Evolutionary conservation across 352 stramenopile species (phyloP), one percentile per base, ranked within the genome.

Genomic region (Pythium myriotylum): DNA sequence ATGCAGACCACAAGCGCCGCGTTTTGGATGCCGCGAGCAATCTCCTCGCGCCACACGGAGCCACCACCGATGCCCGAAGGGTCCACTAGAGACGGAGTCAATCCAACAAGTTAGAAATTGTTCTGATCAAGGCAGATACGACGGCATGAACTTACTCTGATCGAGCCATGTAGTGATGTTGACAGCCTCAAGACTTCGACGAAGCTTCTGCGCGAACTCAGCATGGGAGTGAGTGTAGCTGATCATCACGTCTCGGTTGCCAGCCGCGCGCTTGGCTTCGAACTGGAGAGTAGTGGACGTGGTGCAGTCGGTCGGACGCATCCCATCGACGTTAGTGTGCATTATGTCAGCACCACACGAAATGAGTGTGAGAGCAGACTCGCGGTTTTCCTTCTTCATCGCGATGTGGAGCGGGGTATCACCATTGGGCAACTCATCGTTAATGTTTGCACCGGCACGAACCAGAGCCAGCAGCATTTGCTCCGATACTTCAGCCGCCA

Each of bases 171-270:
- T 82, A 40, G 85, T 94, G 47, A 94, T 67, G 43, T 83, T 91
- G 14, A 79, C 83, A 45, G 77, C 66, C 62, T 94, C 85, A 19
- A 94, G 72, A 33, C 72, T 83, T 56, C 86, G 69, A 16, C 82
- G 82, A 58, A 92, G 70, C 45, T 89, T 86, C 4, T 74, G 72
- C 4, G 83, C 85, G 67, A 94, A 92, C 51, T 89, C 76, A 33
- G 68, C 64, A 54, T 92, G 84, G 17, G 86, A 91, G 63, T 92
- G 86, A 19, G 86, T 93, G 71, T 95, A 95, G 59, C 79, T 91
- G 64, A 95, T 95, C 84, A 95, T 93, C 14, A 95, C 86, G 45
- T 95, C 86, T 27, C 86, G 86, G 35, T 87, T 84, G 5, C 86
- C 86, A 0, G 84, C 84, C 22, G 77, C 81, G 24, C 79, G 77